Conservation (phyloP, 2,329 filamentous ascomycete genomes). For the Claviceps cyperi region DNA sequence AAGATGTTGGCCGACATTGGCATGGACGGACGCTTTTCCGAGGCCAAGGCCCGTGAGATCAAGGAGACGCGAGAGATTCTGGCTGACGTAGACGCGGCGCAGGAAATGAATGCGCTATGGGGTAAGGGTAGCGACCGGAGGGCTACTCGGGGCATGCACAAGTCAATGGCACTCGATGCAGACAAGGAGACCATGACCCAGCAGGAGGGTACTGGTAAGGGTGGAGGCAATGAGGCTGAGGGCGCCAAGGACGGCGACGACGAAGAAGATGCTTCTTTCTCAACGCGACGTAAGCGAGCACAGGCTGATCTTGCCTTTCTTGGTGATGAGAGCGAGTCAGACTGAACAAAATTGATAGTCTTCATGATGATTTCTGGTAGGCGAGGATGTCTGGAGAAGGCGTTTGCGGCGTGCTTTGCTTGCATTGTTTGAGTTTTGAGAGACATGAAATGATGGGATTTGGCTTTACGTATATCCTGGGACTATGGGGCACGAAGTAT, state of each 20-base stretch:
- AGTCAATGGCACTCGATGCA: conserved; percentile 17
- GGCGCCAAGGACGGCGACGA: conserved; percentile 14
- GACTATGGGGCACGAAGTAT: neutral
- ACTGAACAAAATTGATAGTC: conserved; percentile 19
- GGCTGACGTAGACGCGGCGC: conserved; percentile 71
- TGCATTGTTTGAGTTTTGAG: neutral
- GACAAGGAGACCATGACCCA: conserved; percentile 16
- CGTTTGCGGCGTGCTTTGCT: neutral
- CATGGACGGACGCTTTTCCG: conserved; percentile 79
- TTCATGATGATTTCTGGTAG: neutral
- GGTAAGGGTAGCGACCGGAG: conserved; percentile 35
- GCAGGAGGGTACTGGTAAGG: conserved; percentile 6
- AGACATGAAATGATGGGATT: neutral
- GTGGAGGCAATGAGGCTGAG: conserved; percentile 10
- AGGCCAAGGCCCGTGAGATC: conserved; percentile 72
- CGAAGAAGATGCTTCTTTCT: conserved; percentile 20
- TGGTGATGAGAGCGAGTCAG: conserved; percentile 53
- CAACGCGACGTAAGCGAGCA: conserved; percentile 31
- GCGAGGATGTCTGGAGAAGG: neutral
- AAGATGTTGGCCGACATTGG: conserved; percentile 66
- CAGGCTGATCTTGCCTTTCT: conserved; percentile 49
- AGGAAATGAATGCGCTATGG: conserved; percentile 70
- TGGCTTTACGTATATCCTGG: neutral
- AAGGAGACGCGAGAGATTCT: conserved; percentile 74
- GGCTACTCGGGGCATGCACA: conserved; percentile 25